Evolutionary conservation across 177 flowering plant genomes (phyloP), one percentile per base, ranked within the genome.

Genomic region (Vitis hybrid): DNA sequence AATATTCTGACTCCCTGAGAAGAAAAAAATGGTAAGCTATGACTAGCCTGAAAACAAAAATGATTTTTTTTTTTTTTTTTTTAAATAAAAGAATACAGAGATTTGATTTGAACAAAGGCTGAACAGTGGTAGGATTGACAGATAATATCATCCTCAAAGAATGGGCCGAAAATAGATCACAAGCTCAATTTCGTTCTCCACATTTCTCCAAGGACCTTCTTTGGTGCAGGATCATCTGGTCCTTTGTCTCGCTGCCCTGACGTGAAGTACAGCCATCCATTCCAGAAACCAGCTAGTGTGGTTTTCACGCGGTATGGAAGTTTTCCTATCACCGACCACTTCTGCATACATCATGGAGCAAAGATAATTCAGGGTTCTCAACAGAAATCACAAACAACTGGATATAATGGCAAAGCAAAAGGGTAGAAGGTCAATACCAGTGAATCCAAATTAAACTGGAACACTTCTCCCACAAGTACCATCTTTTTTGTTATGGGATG

Each of bases 241-340:
- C 94, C 94, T 72, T 75, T 80, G 72, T 88, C 92, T 51, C 89
- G 78, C 70, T 88, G 94, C 18, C 94, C 94, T 0, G 91, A 89
- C 5, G 91, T 88, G 81, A 89, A 88, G 70, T 89, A 89, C 69
- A 89, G 64, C 84, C 82, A 85, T 30, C 91, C 90, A 59, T 88
- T 62, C 94, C 92, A 89, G 73, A 74, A 85, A 8, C 89, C 91
- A 64, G 72, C 91, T 19, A 88, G 80, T 30, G 90, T 84, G 1
- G 92, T 89, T 79, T 89, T 89, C 50, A 85, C 81, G 1, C 72
- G 30, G 30, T 0, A 89, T 61, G 94, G 94, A 75, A 88, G 85
- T 65, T 81, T 26, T 88, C 17, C 55, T 83, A 26, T 61, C 65
- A 88, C 88, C 1, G 86, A 78, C 94, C 94, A 89, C 71, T 88